Base-by-base conservation (phyloP, 768 basidiomycete species). In the Boletus rufocinnamomeus region DNA sequence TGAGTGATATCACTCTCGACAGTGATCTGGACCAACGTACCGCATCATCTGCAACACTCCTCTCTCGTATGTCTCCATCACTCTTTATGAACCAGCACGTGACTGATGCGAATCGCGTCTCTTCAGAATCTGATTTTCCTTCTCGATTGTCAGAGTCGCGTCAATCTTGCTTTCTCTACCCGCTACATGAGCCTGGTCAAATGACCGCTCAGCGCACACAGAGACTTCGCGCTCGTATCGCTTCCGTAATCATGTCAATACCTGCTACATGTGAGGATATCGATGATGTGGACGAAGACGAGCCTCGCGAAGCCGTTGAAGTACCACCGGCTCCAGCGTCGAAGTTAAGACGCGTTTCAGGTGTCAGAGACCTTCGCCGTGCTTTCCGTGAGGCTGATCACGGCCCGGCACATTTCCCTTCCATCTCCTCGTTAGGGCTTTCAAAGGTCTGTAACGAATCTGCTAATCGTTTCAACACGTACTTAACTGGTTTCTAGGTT, bases 161-260 rank as follows among this genome's bases (percentile, higher is more conserved):
- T 50, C 56, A 48, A 54, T 44, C 64, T 52, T 30, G 14, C 34
- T 61, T 59, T 54, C 45, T 53, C 16, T 63, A 62, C 40, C 49
- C 61, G 6, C 54, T 68, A 30, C 57, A 49, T 14, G 64, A 68
- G 17, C 70, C 70, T 47, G 71, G 71, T 4, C 61, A 70, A 56
- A 57, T 66, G 58, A 74, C 62, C 23, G 60, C 62, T 50, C 40
- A 59, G 38, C 71, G 65, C 49, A 65, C 41, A 28, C 60, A 53
- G 45, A 61, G 59, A 23, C 72, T 72, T 52, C 72, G 71, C 43
- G 49, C 61, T 40, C 69, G 71, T 51, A 74, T 58, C 7, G 68
- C 69, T 40, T 60, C 58, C 53, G 51, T 72, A 32, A 53, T 74
- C 57, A 52, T 43, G 56, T 64, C 71, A 27, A 57, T 72, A 47